Conservation (phyloP, 192 early-diverging fungal species). For the Haplosporangium gracile region DNA sequence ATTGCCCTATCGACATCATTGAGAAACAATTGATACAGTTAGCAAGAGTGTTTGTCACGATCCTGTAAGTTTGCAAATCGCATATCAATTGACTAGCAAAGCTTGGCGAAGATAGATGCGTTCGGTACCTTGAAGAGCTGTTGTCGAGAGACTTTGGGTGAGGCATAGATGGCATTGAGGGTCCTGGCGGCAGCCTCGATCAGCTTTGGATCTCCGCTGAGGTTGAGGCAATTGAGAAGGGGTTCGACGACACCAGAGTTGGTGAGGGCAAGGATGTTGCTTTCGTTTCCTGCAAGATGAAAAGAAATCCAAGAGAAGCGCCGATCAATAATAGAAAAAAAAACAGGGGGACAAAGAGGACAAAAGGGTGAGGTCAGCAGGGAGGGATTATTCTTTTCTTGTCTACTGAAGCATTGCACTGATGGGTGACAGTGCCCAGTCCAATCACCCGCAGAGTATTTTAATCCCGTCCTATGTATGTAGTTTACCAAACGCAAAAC, state of each 20-base stretch:
- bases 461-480: neutral
- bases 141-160: constrained; percentile 63
- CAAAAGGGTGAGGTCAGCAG: neutral
- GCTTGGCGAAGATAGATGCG: neutral
- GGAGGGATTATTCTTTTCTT: neutral
- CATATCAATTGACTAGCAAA: neutral
- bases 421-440: neutral
- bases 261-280: constrained; percentile 70
- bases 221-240: constrained; percentile 62
- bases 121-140: constrained; percentile 62
- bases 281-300: constrained; percentile 64
- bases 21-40: neutral
- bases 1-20: constrained; percentile 45
- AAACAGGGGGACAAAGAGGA: neutral
- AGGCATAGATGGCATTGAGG: constrained; percentile 74
- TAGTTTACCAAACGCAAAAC: constrained; percentile 73
- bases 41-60: neutral
- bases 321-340: neutral
- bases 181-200: constrained; percentile 78
- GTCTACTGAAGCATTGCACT: neutral
- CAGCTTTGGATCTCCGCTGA: constrained; percentile 60
- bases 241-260: constrained; percentile 69
- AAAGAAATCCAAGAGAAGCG: neutral
- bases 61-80: neutral
- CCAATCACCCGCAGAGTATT: neutral